These are phyloP conservation scores for sweet orange (Citrus sinensis) DNA, from an alignment of 345 rosid genomes.

Conservation along the genomic window DVS_A1.0 CM039162.1:29720501-29721000, in stretches of 20 bases:
- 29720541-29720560: background rate
- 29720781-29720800: slow-evolving; percentile 12
- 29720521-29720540: slow-evolving; percentile 11
- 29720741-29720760: slow-evolving; percentile 27
- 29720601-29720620: background rate
- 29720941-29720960: slow-evolving; percentile 41
- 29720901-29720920: slow-evolving; percentile 22
- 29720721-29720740: slow-evolving; percentile 25
- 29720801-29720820: slow-evolving; percentile 7
- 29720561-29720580: background rate
- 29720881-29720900: slow-evolving; percentile 7
- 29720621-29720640: no score
- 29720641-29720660: no score
- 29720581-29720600: background rate
- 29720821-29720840: background rate
- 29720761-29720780: slow-evolving; percentile 7
- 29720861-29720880: background rate
- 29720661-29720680: background rate
- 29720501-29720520: background rate
- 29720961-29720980: slow-evolving; percentile 43
- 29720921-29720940: slow-evolving; percentile 55
- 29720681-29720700: slow-evolving; percentile 6
- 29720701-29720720: slow-evolving; percentile 16
- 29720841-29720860: background rate
- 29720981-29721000: slow-evolving; percentile 55